phyloP scores from a whole-genome alignment of 345 rosid genomes.

The Citrus trifoliata region DNA sequence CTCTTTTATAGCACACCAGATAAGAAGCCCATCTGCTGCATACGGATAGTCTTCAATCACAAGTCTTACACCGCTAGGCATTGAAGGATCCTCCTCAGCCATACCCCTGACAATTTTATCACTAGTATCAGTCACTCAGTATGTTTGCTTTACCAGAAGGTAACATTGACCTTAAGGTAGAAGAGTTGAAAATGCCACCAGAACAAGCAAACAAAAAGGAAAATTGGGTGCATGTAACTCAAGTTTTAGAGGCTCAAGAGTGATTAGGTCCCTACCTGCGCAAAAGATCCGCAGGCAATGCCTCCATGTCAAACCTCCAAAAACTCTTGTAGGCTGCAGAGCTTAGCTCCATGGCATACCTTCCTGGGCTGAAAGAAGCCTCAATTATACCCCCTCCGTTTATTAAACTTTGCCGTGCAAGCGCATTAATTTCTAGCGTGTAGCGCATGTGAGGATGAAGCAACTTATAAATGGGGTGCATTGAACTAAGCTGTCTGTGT shows the following conservation, averaged over 20 bases:
- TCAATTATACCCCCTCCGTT: constrained; percentile 94
- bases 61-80: constrained; percentile 67
- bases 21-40: constrained; percentile 84
- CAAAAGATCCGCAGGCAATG: constrained; percentile 92
- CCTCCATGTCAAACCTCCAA: constrained; percentile 93
- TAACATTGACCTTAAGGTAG: neutral
- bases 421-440: constrained; percentile 84
- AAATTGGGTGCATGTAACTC: neutral
- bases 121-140: neutral
- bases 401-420: constrained; percentile 82
- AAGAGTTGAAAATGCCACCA: neutral
- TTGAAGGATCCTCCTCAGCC: constrained; percentile 87
- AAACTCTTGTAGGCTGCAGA: constrained; percentile 76
- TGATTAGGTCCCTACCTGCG: constrained; percentile 44
- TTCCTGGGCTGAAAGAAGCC: constrained; percentile 79
- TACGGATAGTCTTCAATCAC: constrained; percentile 91
- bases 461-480: constrained; percentile 86
- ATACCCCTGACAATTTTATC: constrained; percentile 57
- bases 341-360: constrained; percentile 82
- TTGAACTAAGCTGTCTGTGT: constrained; percentile 76
- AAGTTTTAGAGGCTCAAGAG: neutral
- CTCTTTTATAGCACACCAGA: constrained; percentile 83
- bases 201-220: neutral
- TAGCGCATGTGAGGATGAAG: constrained; percentile 94
- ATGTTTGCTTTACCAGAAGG: neutral